These are phyloP conservation scores for Senecio squalidus DNA, from an alignment of 140 eudicot species.

Conservation along the genomic window DNA sequence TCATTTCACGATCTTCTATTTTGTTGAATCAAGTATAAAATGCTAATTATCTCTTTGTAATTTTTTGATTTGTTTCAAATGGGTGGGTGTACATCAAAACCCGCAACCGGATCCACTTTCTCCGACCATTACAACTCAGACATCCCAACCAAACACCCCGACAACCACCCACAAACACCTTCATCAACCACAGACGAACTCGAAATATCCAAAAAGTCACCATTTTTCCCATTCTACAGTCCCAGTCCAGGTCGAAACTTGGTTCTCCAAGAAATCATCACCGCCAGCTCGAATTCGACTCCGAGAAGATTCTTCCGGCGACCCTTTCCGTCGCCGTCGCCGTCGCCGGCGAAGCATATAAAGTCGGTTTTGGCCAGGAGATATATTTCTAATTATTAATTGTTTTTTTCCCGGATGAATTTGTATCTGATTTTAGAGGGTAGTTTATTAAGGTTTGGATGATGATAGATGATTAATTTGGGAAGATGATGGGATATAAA, in stretches of 20 bases:
- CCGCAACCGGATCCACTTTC: constrained; percentile 39
- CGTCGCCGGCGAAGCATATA: constrained; percentile 97
- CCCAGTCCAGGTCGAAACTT: constrained; percentile 78
- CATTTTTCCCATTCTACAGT: constrained; percentile 74
- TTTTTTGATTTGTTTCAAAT: no score
- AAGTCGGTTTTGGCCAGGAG: constrained; percentile 67
- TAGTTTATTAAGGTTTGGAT: no score
- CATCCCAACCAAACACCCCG: neutral
- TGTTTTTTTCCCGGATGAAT: no score
- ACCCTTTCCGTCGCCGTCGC: constrained; percentile 89
- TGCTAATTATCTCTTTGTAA: no score
- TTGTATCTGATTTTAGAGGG: no score
- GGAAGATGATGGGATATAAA: no score
- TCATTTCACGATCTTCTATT: no score
- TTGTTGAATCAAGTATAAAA: no score
- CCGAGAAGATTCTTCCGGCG: constrained; percentile 77
- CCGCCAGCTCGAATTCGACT: constrained; percentile 51
- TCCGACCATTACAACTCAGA: constrained; percentile 26
- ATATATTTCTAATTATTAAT: no score
- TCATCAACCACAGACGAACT: constrained; percentile 17
- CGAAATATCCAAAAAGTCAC: constrained; percentile 51
- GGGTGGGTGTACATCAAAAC: constrained; percentile 78
- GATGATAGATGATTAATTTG: no score
- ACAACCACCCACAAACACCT: neutral
- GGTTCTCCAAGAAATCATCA: constrained; percentile 76